phyloP scores from a whole-genome alignment of 2,329 filamentous ascomycete species.

The Penicillium sp. region DNA sequence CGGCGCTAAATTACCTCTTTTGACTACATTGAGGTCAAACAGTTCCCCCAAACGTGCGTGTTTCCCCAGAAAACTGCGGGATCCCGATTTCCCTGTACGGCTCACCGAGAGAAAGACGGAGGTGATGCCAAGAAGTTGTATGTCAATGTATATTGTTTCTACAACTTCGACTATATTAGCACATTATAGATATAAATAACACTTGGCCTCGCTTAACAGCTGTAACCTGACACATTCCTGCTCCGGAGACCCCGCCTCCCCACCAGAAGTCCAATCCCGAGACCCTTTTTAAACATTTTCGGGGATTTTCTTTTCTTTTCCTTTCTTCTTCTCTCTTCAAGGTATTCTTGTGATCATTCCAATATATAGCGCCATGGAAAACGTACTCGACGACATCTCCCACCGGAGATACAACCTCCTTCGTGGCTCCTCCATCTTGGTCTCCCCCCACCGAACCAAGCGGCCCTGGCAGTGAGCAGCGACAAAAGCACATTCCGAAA shows the following conservation, averaged over 20 bases:
- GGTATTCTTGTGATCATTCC: constrained; percentile 3
- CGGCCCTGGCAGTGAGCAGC: constrained; percentile 88
- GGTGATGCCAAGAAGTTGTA: constrained; percentile 8
- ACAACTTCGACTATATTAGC: not conserved
- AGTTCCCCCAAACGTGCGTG: not conserved
- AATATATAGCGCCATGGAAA: constrained; percentile 58
- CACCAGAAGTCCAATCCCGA: constrained; percentile 13
- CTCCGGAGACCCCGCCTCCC: constrained; percentile 24
- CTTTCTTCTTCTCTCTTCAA: not conserved
- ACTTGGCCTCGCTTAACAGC: constrained; percentile 1
- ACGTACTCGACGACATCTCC: constrained; percentile 90
- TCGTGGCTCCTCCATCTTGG: constrained; percentile 84
- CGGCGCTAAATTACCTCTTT: constrained; percentile 1
- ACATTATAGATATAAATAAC: not conserved
- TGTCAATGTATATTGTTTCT: not conserved
- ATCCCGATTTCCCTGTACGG: constrained; percentile 22
- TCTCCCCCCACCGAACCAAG: constrained; percentile 95
- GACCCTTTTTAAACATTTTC: constrained; percentile 1
- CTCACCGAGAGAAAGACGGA: constrained; percentile 17
- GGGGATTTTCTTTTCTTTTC: constrained; percentile 3
- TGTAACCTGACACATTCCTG: not conserved
- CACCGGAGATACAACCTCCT: constrained; percentile 92
- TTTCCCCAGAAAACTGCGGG: constrained; percentile 18
- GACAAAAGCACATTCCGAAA: not conserved
- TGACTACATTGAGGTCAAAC: not conserved